These are phyloP conservation scores for Phellinidium pouzarii DNA, from an alignment of 1,284 basidiomycete species.

Conservation along the genomic window DNA sequence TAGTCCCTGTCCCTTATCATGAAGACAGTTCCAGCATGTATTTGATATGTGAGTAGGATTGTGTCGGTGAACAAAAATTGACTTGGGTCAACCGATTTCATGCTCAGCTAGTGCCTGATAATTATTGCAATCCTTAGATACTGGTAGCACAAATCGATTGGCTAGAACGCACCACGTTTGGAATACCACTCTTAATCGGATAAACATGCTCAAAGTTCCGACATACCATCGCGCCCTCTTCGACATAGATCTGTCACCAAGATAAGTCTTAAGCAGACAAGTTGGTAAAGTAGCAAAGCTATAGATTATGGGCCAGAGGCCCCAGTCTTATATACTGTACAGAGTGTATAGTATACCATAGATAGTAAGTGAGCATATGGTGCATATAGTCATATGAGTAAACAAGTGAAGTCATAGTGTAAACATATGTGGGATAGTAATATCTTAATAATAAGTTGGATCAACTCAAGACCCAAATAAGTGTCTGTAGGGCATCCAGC, in stretches of 20 bases:
- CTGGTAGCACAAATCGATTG: neutral
- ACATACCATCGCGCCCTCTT: conserved; percentile 92
- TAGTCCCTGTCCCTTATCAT: neutral
- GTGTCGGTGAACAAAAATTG: neutral
- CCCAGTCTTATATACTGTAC: too few relatives aligned
- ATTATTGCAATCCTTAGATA: neutral
- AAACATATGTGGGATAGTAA: too few relatives aligned
- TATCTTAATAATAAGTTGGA: too few relatives aligned
- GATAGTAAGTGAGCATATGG: too few relatives aligned
- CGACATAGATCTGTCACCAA: conserved; percentile 71
- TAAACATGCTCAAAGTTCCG: conserved; percentile 90
- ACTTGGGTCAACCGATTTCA: conserved; percentile 57
- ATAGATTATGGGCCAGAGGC: too few relatives aligned
- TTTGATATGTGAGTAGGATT: too few relatives aligned
- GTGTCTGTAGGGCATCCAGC: too few relatives aligned
- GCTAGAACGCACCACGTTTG: conserved; percentile 81
- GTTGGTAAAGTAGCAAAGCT: neutral
- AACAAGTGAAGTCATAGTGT: too few relatives aligned
- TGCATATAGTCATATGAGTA: too few relatives aligned
- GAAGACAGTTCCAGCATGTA: too few relatives aligned
- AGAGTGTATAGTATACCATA: too few relatives aligned
- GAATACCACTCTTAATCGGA: conserved; percentile 90
- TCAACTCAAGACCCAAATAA: too few relatives aligned
- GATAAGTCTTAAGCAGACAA: neutral
- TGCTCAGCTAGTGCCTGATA: conserved; percentile 66